A percentile compares a stretch with the other conserved stretches of the same genome.
These are phyloP conservation scores for Sporothrix euskadiensis DNA, from an alignment of 2,329 filamentous ascomycete species.

Conservation along the genomic window DNA sequence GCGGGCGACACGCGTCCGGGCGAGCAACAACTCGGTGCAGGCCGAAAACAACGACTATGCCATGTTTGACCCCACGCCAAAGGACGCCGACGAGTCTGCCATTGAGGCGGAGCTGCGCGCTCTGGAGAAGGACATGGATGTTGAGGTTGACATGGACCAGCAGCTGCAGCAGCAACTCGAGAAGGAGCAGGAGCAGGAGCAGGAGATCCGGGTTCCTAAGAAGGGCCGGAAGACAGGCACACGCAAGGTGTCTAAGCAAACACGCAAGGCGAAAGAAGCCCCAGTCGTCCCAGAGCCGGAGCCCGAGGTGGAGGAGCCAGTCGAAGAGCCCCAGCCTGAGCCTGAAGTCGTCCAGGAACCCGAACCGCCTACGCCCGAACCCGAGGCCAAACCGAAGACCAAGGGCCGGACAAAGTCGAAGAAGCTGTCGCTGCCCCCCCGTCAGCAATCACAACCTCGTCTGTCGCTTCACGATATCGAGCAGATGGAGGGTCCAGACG, in stretches of 20 bases:
- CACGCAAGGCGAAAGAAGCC: constrained; percentile 48
- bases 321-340: constrained; percentile 21
- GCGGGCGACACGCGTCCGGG: constrained; percentile 54
- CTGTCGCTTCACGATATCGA: neutral
- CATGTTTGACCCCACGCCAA: constrained; percentile 55
- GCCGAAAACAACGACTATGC: constrained; percentile 43
- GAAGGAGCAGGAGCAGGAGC: constrained; percentile 25
- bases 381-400: constrained; percentile 22
- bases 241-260: constrained; percentile 56
- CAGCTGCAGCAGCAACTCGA: constrained; percentile 37
- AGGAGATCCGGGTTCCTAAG: constrained; percentile 51
- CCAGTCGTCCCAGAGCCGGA: constrained; percentile 30
- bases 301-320: constrained; percentile 31
- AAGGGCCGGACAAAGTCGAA: constrained; percentile 18
- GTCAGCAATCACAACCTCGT: neutral
- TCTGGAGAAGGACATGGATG: constrained; percentile 53
- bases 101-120: constrained; percentile 54
- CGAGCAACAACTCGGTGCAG: constrained; percentile 43
- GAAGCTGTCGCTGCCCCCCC: neutral
- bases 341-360: constrained; percentile 22
- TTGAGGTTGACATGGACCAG: constrained; percentile 27
- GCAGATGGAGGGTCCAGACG: constrained; percentile 22
- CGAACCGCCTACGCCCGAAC: neutral
- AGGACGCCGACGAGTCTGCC: constrained; percentile 49
- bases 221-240: constrained; percentile 56